phyloP scores from a whole-genome alignment of 2,329 filamentous ascomycete species.

The Microcyclosporella mali region DNA sequence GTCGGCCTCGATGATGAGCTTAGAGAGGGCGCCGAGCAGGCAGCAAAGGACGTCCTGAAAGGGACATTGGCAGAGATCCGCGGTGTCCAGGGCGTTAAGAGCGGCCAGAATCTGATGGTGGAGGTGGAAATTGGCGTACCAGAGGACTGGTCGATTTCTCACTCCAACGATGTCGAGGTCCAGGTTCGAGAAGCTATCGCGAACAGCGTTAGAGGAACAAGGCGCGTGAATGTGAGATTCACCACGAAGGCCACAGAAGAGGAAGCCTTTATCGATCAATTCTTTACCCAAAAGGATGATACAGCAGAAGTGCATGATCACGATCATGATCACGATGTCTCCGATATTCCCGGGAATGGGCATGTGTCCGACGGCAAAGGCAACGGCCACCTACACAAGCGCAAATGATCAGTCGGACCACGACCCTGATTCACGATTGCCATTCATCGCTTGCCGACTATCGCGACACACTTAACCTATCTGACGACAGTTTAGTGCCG shows the following conservation, averaged over 20 bases:
- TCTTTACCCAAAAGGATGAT: conserved; percentile 30
- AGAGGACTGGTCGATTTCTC: conserved; percentile 65
- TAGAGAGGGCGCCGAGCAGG: conserved; percentile 62
- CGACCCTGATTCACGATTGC: too few relatives aligned
- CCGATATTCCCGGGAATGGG: conserved; percentile 15
- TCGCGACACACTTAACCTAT: too few relatives aligned
- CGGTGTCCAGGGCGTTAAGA: conserved; percentile 84
- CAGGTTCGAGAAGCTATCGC: conserved; percentile 67
- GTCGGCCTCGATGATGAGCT: conserved; percentile 81
- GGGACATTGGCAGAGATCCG: conserved; percentile 59
- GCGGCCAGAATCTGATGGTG: conserved; percentile 91
- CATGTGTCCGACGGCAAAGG: not conserved
- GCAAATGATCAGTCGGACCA: too few relatives aligned
- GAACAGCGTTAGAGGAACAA: conserved; percentile 72
- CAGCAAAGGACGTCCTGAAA: conserved; percentile 28
- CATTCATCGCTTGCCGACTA: too few relatives aligned
- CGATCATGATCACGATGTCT: conserved; percentile 22
- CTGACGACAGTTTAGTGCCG: too few relatives aligned
- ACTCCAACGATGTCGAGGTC: conserved; percentile 65
- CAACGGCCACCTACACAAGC: too few relatives aligned
- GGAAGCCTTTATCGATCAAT: conserved; percentile 64
- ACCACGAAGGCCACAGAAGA: conserved; percentile 44
- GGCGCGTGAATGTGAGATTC: conserved; percentile 78
- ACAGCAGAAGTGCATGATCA: conserved; percentile 21
- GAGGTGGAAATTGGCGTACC: conserved; percentile 83